Conservation (phyloP, 305 asterid genomes). For the Ajuga reptans region DNA sequence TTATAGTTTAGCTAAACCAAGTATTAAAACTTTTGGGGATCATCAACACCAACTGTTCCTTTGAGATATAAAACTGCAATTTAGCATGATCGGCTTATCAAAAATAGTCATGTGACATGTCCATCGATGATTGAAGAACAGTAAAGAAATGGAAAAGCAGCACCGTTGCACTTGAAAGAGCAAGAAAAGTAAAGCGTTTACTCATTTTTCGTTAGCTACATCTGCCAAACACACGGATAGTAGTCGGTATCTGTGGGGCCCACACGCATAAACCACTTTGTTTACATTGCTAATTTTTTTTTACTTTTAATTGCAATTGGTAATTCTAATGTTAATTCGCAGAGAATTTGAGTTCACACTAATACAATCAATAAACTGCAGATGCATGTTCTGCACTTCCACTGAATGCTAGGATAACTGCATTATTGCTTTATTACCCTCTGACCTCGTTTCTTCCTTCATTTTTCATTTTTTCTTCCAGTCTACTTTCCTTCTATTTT, state of each 20-base stretch:
- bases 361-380: background rate
- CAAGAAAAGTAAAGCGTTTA: background rate
- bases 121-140: slow-evolving; percentile 7
- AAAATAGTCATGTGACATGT: background rate
- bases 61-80: slow-evolving; percentile 11
- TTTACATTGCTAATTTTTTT: background rate
- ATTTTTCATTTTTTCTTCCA: background rate
- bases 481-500: background rate
- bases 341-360: background rate
- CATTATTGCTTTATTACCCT: background rate
- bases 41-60: background rate
- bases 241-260: background rate
- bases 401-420: background rate
- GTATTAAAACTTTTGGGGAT: background rate
- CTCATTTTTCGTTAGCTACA: background rate
- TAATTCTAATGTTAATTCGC: background rate
- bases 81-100: background rate
- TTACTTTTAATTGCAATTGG: background rate
- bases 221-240: slow-evolving; percentile 11
- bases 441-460: background rate
- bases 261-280: background rate
- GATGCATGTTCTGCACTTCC: slow-evolving; percentile 14
- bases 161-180: background rate
- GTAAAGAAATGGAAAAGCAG: background rate
- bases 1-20: background rate